Conservation (phyloP, 208 protist species). For the Plasmodiophora brassicae region DNA sequence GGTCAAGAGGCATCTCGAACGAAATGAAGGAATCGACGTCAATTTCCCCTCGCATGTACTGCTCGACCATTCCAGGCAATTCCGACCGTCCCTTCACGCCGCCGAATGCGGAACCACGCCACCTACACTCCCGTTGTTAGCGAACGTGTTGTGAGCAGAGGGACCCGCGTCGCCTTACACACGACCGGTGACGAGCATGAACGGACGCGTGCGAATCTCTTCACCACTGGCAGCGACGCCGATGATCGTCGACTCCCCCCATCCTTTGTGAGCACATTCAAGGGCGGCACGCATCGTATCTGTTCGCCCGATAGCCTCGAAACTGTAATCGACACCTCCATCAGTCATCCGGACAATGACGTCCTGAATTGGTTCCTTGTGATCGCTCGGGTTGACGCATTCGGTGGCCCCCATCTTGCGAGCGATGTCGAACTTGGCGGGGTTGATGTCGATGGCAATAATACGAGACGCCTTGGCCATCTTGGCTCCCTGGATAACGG, state of each 20-base stretch:
- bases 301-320: slow-evolving; percentile 68
- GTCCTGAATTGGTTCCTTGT: slow-evolving; percentile 43
- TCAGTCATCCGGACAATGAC: slow-evolving; percentile 61
- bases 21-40: slow-evolving; percentile 68
- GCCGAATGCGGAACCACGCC: slow-evolving; percentile 74
- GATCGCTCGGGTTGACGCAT: slow-evolving; percentile 67
- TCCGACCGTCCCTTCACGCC: slow-evolving; percentile 63
- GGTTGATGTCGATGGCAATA: slow-evolving; percentile 71
- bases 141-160: not conserved
- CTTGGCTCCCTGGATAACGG: slow-evolving; percentile 60
- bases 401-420: slow-evolving; percentile 68
- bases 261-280: slow-evolving; percentile 70
- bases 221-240: slow-evolving; percentile 41
- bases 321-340: slow-evolving; percentile 75
- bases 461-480: slow-evolving; percentile 61
- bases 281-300: slow-evolving; percentile 50
- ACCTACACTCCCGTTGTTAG: too few relatives aligned
- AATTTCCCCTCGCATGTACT: slow-evolving; percentile 61
- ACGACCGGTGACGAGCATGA: slow-evolving; percentile 66
- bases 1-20: not conserved
- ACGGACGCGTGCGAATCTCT: slow-evolving; percentile 73
- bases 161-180: not conserved
- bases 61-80: slow-evolving; percentile 60
- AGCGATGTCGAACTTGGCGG: slow-evolving; percentile 51
- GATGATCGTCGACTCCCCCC: slow-evolving; percentile 72